Base-by-base conservation (phyloP, 768 basidiomycete genomes). In the Vararia minispora region DNA sequence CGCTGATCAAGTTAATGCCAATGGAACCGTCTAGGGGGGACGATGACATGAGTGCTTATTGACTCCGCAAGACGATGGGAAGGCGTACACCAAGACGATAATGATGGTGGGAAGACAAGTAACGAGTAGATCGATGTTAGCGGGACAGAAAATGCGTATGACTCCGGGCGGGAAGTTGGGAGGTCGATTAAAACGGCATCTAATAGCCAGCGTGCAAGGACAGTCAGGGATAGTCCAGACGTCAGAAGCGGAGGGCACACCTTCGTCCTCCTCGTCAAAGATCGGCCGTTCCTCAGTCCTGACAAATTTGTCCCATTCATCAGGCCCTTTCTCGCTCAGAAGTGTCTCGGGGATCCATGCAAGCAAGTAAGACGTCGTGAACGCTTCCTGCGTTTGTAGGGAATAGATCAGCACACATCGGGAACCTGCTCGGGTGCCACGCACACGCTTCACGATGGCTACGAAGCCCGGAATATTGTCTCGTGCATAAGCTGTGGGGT, bases 391-490 rank as follows among this genome's bases (percentile, higher is more conserved):
- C 13, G 31, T 42, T 14, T 27, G 25, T 21, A 27, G 40, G 33
- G 34, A 50, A 28, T 43, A 26, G 33, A 43, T 39, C 22, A 43
- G 37, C 35, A 32, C 29, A 46, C 43, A 33, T 45, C 39, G 25
- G 25, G 40, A 28, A 42, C 26, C 20, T 18, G 24, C 34, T 35
- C 34, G 27, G 29, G 11, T 18, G 16, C 35, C 4, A 64, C 79
- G 38, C 48, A 89, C 89, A 52, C 82, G 73, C 64, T 90, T 88
- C 14, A 98, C 91, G 41, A 99, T 68, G 12, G 84, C 79, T 6
- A 91, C 78, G 56, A 94, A 98, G 1, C 95, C 95, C 3, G 88
- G 77, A 25, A 97, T 86, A 58, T 97, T 94, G 59, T 98, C 95
- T 52, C 83, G 71, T 2, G 83, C 69, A 56, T 90, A 92, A 3